Base-by-base conservation (phyloP, 345 rosid genomes). In the Pistacia vera region DNA sequence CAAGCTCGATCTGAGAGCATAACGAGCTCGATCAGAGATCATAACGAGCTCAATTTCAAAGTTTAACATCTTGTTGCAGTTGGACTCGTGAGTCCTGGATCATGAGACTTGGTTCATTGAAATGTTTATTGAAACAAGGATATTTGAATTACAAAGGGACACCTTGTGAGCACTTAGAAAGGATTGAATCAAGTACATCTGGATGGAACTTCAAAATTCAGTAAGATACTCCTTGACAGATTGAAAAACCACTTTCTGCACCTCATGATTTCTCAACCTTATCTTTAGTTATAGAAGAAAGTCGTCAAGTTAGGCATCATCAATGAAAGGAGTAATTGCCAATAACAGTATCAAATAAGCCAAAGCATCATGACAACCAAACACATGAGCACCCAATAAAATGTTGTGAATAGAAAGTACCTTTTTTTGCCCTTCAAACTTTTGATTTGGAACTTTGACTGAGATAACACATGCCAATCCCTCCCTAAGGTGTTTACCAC, bases 341-440 rank as follows among this genome's bases (percentile, higher is more conserved):
- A 55, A 38, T 1, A 57, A 56, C 18, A 69, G n/a, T 28, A 63
- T 18, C 11, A 18, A 61, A 63, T 7, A 8, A 60, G 72, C 56
- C 8, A 64, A 33, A 58, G 30, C 3, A 64, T 14, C 28, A 48
- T 20, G 16, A 52, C 18, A 38, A 74, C 33, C 33, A 67, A 61
- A 36, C 20, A 65, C 54, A 65, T 20, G 8, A 65, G 66, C 38
- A 80, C 46, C 12, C 41, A 3, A 66, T 10, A 59, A 69, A 78
- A 38, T 72, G 13, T 46, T 38, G 48, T 69, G 49, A 68, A 80
- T 52, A 72, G 60, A 13, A 22, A 74, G 60, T 89, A 94, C 99
- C 97, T 97, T 94, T 36, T 98, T 97, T 83, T 97, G 99, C 75
- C 99, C 99, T 90, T 97, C 98, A 85, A 97, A 97, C 84, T 97